These are phyloP conservation scores for Phalaenopsis aphrodite DNA, from an alignment of 106 monocot genomes.

Conservation along the genomic window DNA sequence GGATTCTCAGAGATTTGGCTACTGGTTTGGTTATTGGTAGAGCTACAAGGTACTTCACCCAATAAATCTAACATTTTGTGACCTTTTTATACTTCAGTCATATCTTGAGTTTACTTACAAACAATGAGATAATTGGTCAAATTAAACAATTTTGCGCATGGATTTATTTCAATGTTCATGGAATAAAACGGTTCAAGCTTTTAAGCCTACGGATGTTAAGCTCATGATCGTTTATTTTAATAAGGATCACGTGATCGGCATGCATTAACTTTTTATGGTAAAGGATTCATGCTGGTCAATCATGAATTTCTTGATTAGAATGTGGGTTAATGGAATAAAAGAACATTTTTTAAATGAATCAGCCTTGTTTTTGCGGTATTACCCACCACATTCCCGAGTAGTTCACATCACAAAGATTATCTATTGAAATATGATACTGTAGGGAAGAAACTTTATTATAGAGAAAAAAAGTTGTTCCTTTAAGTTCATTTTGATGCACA, in stretches of 20 bases:
- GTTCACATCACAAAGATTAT: too few relatives aligned
- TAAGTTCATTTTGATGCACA: background rate
- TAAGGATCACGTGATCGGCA: background rate
- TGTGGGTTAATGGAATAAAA: background rate
- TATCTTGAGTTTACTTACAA: background rate
- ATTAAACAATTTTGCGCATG: background rate
- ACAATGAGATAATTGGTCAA: background rate
- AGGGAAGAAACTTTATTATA: background rate
- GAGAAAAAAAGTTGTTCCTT: background rate
- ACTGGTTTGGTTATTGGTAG: conserved; percentile 85
- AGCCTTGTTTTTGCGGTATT: too few relatives aligned
- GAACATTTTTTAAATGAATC: too few relatives aligned
- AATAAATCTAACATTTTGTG: background rate
- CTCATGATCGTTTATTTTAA: background rate
- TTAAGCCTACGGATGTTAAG: background rate
- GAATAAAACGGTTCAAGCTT: background rate
- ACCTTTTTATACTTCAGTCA: background rate
- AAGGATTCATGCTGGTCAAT: background rate
- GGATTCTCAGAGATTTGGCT: conserved; percentile 87
- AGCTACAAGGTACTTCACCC: conserved; percentile 68
- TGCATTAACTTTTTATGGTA: background rate
- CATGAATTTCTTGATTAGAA: background rate
- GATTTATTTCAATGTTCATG: background rate
- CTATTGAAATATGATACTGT: background rate
- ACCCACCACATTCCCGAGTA: too few relatives aligned